Evolutionary conservation across 371 early-diverging fungal genomes (phyloP).

Genomic region (Mucor mucedo): DNA sequence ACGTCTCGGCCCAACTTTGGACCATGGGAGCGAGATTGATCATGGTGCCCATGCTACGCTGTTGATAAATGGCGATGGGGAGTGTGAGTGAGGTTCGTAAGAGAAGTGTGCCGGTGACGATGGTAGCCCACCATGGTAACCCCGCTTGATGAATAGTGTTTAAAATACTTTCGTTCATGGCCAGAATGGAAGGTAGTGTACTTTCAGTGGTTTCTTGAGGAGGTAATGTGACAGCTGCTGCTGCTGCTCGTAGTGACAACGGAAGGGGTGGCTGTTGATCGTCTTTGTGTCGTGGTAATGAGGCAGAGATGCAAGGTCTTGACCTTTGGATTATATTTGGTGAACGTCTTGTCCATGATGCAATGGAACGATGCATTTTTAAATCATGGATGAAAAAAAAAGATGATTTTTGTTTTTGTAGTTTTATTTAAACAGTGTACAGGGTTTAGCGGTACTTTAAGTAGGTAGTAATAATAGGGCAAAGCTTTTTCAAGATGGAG

Average conservation of each 20-base stretch:
- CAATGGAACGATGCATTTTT: conserved; percentile 7
- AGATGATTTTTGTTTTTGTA: background rate
- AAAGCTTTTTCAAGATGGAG: conserved; percentile 2
- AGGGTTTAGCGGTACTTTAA: background rate
- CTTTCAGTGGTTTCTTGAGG: background rate
- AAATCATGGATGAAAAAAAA: background rate
- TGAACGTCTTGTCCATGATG: background rate
- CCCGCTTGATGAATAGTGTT: conserved; percentile 49
- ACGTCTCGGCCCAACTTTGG: conserved; percentile 66
- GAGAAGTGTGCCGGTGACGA: conserved; percentile 61
- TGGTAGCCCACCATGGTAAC: conserved; percentile 77
- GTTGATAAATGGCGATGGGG: conserved; percentile 80
- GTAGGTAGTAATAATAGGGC: background rate
- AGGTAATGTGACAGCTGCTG: background rate
- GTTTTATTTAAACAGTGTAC: too few relatives aligned
- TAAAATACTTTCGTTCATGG: conserved; percentile 51
- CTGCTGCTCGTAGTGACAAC: background rate
- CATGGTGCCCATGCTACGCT: conserved; percentile 62
- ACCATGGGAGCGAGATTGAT: conserved; percentile 65
- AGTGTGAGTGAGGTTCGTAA: conserved; percentile 69
- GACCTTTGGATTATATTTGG: conserved; percentile 2
- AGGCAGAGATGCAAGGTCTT: background rate
- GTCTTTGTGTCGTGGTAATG: background rate
- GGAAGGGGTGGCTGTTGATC: background rate
- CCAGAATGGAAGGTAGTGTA: conserved; percentile 40